phyloP scores from a whole-genome alignment of 1,284 basidiomycete genomes.

The Porogramme epimiltina region DNA sequence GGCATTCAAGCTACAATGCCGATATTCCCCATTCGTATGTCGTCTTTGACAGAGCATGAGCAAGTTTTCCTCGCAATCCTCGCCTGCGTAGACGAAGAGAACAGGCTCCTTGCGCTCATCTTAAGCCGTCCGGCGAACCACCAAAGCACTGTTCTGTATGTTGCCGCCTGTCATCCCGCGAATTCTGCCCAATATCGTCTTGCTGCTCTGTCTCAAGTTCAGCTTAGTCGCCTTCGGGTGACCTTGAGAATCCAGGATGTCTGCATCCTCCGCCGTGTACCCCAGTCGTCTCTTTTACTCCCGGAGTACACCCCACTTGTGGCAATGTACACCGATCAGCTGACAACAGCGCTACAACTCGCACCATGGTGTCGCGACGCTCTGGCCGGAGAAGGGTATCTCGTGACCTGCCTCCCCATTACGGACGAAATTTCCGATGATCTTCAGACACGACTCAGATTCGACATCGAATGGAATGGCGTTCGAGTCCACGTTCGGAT shows the following conservation, averaged over 20 bases:
- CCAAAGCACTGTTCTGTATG: background rate
- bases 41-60: background rate
- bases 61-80: background rate
- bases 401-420: background rate
- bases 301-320: background rate
- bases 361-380: background rate
- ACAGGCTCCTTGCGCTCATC: background rate
- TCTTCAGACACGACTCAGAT: too few species aligned
- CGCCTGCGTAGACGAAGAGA: background rate
- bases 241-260: background rate
- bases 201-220: background rate
- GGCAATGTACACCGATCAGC: background rate
- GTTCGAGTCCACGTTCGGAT: too few species aligned
- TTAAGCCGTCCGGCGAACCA: background rate
- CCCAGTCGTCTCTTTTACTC: background rate
- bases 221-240: background rate
- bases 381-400: background rate
- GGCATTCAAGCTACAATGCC: background rate
- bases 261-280: background rate
- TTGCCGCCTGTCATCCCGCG: too few species aligned
- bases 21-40: background rate
- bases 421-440: too few species aligned
- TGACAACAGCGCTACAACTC: background rate
- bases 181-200: too few species aligned
- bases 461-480: too few species aligned